Percentiles rank a stretch among this genome's conserved stretches.
phyloP scores from a whole-genome alignment of 768 basidiomycete species.

The Tylopilus subfusipes region DNA sequence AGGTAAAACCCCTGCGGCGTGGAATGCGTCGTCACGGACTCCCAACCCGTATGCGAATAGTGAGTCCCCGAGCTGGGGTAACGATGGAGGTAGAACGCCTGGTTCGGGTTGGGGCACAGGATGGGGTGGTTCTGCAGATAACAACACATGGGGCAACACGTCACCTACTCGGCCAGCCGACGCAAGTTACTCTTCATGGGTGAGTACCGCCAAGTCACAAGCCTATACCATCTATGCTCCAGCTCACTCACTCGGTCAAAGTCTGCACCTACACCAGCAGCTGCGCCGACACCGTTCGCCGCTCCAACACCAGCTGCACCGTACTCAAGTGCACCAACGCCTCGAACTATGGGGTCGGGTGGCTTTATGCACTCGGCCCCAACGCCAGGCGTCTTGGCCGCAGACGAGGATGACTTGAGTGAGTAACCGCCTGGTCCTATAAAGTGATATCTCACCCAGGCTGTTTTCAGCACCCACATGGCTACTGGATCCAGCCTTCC shows the following conservation, averaged over 20 bases:
- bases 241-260: slow-evolving; percentile 9
- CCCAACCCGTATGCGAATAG: slow-evolving; percentile 46
- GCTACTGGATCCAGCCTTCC: slow-evolving; percentile 28
- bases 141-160: slow-evolving; percentile 26
- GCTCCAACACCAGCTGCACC: slow-evolving; percentile 30
- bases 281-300: slow-evolving; percentile 38
- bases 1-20: slow-evolving; percentile 8
- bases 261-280: slow-evolving; percentile 39
- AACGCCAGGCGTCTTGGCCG: slow-evolving; percentile 27
- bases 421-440: slow-evolving; percentile 9
- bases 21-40: slow-evolving; percentile 38
- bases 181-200: slow-evolving; percentile 30
- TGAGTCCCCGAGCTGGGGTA: slow-evolving; percentile 26
- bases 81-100: slow-evolving; percentile 48
- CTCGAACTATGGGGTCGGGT: slow-evolving; percentile 26
- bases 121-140: slow-evolving; percentile 25
- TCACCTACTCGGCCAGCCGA: slow-evolving; percentile 34
- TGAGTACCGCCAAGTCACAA: slow-evolving; percentile 27
- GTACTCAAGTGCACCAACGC: slow-evolving; percentile 33
- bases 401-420: slow-evolving; percentile 30
- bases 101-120: slow-evolving; percentile 40
- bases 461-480: slow-evolving; percentile 23
- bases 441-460: slow-evolving; percentile 19
- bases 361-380: slow-evolving; percentile 27
- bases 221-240: slow-evolving; percentile 4